Percentiles rank a stretch among this genome's conserved stretches.
Evolutionary conservation across 2,329 filamentous ascomycete species (phyloP).

Genomic region (Keithomyces neogunnii): DNA sequence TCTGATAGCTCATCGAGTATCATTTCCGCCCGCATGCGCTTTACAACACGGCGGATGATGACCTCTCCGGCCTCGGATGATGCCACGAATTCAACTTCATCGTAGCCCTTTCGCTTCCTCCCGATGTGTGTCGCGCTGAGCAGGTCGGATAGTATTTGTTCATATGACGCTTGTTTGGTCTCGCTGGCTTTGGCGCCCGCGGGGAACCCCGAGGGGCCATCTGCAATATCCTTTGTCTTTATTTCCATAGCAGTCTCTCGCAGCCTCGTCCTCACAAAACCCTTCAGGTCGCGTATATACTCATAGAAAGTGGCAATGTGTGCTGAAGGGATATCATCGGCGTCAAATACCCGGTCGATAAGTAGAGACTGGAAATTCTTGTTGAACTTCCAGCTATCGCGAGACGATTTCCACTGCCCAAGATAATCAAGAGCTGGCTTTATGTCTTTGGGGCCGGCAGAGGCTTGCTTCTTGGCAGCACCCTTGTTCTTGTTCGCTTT

Average conservation of each 20-base stretch:
- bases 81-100: slow-evolving; percentile 43
- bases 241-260: slow-evolving; percentile 56
- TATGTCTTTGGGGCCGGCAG: slow-evolving; percentile 34
- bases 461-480: slow-evolving; percentile 28
- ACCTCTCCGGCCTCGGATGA: slow-evolving; percentile 39
- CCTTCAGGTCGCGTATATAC: slow-evolving; percentile 75
- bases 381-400: slow-evolving; percentile 85
- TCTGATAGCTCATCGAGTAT: slow-evolving; percentile 48
- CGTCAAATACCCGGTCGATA: slow-evolving; percentile 72
- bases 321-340: slow-evolving; percentile 59
- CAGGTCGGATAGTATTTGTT: slow-evolving; percentile 45
- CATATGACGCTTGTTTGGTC: slow-evolving; percentile 43
- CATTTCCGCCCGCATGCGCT: slow-evolving; percentile 55
- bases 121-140: slow-evolving; percentile 25
- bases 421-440: slow-evolving; percentile 69
- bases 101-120: slow-evolving; percentile 41
- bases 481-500: slow-evolving; percentile 28
- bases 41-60: slow-evolving; percentile 47
- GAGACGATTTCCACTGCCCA: slow-evolving; percentile 61
- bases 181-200: slow-evolving; percentile 39
- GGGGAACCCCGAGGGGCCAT: slow-evolving; percentile 38
- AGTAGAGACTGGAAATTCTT: slow-evolving; percentile 84
- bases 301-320: slow-evolving; percentile 63
- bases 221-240: slow-evolving; percentile 46
- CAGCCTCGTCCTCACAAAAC: slow-evolving; percentile 62